phyloP scores from a whole-genome alignment of 306 rosid species.

The Fragaria ananassa region DNA sequence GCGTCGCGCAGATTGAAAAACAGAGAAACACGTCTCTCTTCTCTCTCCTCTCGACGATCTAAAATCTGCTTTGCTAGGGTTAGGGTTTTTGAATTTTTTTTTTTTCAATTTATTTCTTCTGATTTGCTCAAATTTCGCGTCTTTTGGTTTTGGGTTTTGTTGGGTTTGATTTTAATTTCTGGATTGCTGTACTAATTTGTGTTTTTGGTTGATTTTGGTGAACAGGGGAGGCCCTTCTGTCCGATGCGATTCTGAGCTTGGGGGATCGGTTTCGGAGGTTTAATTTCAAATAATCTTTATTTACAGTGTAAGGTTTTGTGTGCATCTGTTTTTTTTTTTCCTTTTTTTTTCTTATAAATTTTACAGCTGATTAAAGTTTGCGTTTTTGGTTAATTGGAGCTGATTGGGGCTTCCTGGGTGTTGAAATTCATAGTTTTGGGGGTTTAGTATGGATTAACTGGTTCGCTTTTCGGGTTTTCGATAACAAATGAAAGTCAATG shows the following conservation, averaged over 20 bases:
- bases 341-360: background rate
- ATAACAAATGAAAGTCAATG: background rate
- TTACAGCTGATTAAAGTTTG: background rate
- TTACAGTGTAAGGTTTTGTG: conserved; percentile 37
- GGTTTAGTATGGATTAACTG: background rate
- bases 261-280: conserved; percentile 46
- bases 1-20: conserved; percentile 19
- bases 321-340: background rate
- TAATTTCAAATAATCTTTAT: conserved; percentile 29
- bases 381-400: background rate
- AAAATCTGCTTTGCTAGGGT: conserved; percentile 42
- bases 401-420: background rate
- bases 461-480: background rate
- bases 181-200: conserved; percentile 6
- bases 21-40: conserved; percentile 37
- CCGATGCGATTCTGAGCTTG: conserved; percentile 56
- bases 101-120: background rate
- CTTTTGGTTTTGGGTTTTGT: background rate
- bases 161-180: conserved; percentile 2
- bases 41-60: conserved; percentile 55
- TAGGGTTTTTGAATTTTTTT: conserved; percentile 46
- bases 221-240: conserved; percentile 26
- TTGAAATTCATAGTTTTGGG: background rate
- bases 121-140: background rate
- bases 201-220: conserved; percentile 4